These are phyloP conservation scores for Yamadazyma jaroonii DNA, from an alignment of 1,139 yeast species.

Conservation along the genomic window DNA sequence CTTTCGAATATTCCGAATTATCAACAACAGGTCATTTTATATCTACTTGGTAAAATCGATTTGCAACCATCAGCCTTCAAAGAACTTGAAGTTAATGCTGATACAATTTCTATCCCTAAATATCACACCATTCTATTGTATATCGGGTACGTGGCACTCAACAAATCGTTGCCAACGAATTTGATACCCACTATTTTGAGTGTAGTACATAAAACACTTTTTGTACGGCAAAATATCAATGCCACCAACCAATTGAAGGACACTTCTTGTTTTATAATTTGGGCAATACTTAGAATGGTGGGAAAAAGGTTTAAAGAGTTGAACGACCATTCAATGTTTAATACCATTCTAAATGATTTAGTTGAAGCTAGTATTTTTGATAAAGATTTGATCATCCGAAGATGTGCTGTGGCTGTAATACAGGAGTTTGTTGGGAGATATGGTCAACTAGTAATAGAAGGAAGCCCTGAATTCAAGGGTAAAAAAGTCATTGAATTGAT, in stretches of 20 bases:
- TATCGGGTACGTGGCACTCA: conserved; percentile 33
- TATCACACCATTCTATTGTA: conserved; percentile 36
- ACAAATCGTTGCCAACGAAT: conserved; percentile 24
- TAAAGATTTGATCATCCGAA: conserved; percentile 65
- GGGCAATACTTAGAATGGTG: conserved; percentile 32
- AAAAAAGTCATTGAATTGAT: conserved; percentile 48
- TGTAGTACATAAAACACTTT: conserved; percentile 44
- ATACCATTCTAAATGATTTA: conserved; percentile 38
- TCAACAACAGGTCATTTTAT: conserved; percentile 29
- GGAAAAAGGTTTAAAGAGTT: conserved; percentile 17
- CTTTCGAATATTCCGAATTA: conserved; percentile 26
- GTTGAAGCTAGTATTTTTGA: conserved; percentile 64
- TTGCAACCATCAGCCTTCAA: conserved; percentile 12
- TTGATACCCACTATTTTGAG: conserved; percentile 25
- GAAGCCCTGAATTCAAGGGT: conserved; percentile 23
- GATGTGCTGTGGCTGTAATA: conserved; percentile 83
- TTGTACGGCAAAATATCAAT: conserved; percentile 52
- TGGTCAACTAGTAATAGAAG: conserved; percentile 29
- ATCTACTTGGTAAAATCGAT: conserved; percentile 25
- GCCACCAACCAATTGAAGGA: conserved; percentile 75
- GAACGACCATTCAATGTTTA: conserved; percentile 15
- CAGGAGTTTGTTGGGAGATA: conserved; percentile 85
- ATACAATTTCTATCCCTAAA: conserved; percentile 24
- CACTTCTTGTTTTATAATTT: conserved; percentile 70
- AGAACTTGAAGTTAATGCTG: conserved; percentile 17